Base-by-base conservation (phyloP, 352 stramenopile genomes). In the Phytophthora citricola region DNA sequence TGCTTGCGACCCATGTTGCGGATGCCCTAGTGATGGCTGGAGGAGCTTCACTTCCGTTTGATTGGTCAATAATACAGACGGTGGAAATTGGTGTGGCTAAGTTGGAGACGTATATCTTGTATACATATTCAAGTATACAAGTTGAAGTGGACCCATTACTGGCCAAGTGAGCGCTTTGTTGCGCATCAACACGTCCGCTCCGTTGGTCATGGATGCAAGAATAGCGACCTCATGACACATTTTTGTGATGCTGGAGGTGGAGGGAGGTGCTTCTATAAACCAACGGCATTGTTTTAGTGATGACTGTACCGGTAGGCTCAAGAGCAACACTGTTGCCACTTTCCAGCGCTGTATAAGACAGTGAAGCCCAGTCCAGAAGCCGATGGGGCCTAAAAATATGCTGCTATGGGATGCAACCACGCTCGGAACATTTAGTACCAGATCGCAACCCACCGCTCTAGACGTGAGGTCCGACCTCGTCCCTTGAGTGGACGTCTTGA, bases 1-100 rank as follows among this genome's bases (percentile, higher is more conserved):
- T 76, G 57, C 29, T 75, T 71, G 1, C 47, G 55, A 22, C 64
- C 65, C 65, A 73, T 73, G 44, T 10, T 56, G 12, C n/a, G 31
- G 5, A 14, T 29, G 11, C 29, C 46, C 12, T 40, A 50, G 26
- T 43, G 51, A 64, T 65, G 65, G 59, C 53, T 69, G 65, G 65
- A 62, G 50, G 49, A 57, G 53, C 29, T 20, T 20, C 29, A 65
- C 24, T 36, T 12, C 9, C 24, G 49, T 56, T 47, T 39, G 27
- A 44, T 36, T 36, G 31, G 31, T 36, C 24, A 26, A 26, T 26
- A 26, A 26, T 26, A 26, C 24, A 26, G 24, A 26, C 24, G 24
- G 24, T 26, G 24, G 2, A 26, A 26, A 2, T 4, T 26, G 24
- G 24, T 26, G 24, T 26, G 24, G 17, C 17, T 20, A 20, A 20